Evolutionary conservation across 2,329 filamentous ascomycete species (phyloP).

Genomic region (Pseudocercospora ulei): DNA sequence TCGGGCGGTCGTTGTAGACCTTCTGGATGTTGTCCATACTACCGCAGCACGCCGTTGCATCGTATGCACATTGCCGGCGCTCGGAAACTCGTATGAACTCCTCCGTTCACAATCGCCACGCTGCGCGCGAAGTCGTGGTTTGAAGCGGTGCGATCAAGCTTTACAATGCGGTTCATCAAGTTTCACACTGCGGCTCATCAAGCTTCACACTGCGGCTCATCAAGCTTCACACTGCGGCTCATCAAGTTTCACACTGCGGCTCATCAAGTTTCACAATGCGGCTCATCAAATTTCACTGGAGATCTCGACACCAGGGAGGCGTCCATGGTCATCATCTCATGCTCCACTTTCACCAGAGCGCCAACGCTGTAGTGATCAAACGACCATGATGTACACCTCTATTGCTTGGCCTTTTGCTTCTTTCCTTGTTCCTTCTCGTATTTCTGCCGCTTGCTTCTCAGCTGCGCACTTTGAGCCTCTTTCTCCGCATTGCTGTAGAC

Average conservation of each 20-base stretch:
- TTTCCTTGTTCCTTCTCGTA: conserved; percentile 48
- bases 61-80: conserved; percentile 14
- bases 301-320: too few species aligned
- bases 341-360: background rate
- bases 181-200: too few species aligned
- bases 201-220: too few species aligned
- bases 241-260: too few species aligned
- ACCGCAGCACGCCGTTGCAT: conserved; percentile 3
- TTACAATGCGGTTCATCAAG: too few species aligned
- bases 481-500: conserved; percentile 88
- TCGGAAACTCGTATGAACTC: background rate
- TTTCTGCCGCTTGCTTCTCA: conserved; percentile 83
- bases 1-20: conserved; percentile 36
- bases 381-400: background rate
- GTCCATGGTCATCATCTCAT: too few species aligned
- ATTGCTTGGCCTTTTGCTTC: conserved; percentile 3
- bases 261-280: too few species aligned
- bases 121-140: too few species aligned
- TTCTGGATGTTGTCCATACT: conserved; percentile 24
- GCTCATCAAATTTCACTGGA: too few species aligned
- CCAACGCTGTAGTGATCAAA: background rate
- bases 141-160: too few species aligned
- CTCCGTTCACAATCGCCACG: too few species aligned
- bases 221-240: too few species aligned
- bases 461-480: conserved; percentile 76